Evolutionary conservation across 164 flowering plant species (phyloP), one percentile per base, ranked within the genome.

Genomic region (Aristolochia contorta): DNA sequence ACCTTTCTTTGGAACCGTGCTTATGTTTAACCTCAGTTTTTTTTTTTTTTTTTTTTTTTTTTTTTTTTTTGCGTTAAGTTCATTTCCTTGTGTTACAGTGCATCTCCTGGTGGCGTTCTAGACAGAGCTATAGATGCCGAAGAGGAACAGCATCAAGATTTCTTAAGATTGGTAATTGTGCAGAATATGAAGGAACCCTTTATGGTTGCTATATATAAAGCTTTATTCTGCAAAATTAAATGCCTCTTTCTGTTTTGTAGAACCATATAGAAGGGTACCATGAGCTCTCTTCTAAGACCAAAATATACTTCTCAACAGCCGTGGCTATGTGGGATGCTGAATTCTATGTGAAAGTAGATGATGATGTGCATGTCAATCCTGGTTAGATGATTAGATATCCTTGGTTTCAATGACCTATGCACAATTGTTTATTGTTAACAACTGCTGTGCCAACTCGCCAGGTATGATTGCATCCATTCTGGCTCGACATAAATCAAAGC

Each of bases 281-380:
- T 67, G 90, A 86, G 65, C 70, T 92, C 67, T 87, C 98, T 43
- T 73, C 90, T 49, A 92, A 92, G 69, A 92, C 98, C 14, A 86
- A 86, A 79, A 78, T 72, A 64, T 90, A 80, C 76, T 93, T 93
- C 54, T 79, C 97, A 47, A 84, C 89, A 9, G 98, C 90, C 63
- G 94, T 85, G 59, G 83, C 90, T n/a, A 81, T 64, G 69, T 92
- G 96, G 97, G 97, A 92, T 80, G 96, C 98, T 61, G 96, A 92
- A 58, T 92, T 87, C 67, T 92, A 80, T 52, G 73, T 92, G 46
- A 92, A 92, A 81, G 97, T 90, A 32, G 98, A 92, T 71, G 98
- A 89, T 69, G 97, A 92, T 71, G 96, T 92, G 41, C 97, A 92
- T 67, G 74, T 89, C 69, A 92, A 89, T 80, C 84, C 83, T 57